phyloP scores from a whole-genome alignment of 2,329 filamentous ascomycete genomes.

The Penicillium sp. region DNA sequence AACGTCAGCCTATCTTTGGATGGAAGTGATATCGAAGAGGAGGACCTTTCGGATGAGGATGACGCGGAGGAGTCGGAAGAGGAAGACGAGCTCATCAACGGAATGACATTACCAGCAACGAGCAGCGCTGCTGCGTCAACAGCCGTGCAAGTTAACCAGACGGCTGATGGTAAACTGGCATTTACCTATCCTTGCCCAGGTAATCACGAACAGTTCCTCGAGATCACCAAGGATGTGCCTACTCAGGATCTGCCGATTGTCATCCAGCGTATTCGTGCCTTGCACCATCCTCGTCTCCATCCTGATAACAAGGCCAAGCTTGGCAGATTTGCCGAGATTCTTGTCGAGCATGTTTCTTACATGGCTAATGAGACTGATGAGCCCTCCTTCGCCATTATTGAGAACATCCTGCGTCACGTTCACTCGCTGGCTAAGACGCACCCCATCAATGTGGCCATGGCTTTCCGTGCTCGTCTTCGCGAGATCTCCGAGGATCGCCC shows the following conservation, averaged over 20 bases:
- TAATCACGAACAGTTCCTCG: constrained; percentile 71
- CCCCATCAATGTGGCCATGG: constrained; percentile 72
- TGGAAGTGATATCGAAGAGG: constrained; percentile 54
- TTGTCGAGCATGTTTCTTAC: constrained; percentile 60
- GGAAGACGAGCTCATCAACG: constrained; percentile 71
- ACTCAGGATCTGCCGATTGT: constrained; percentile 71
- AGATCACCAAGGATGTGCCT: constrained; percentile 63
- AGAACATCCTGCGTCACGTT: constrained; percentile 82
- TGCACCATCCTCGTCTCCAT: constrained; percentile 88
- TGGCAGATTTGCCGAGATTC: constrained; percentile 52
- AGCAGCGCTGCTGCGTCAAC: constrained; percentile 28
- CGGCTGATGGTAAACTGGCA: constrained; percentile 59
- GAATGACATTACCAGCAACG: constrained; percentile 53
- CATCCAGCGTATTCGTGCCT: constrained; percentile 83
- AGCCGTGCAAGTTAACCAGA: constrained; percentile 47
- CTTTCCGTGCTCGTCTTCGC: constrained; percentile 73
- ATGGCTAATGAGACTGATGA: constrained; percentile 53
- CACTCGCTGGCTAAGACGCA: constrained; percentile 91
- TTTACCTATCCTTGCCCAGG: constrained; percentile 87
- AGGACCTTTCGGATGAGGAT: constrained; percentile 55
- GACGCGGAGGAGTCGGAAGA: constrained; percentile 50
- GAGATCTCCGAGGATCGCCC: constrained; percentile 54
- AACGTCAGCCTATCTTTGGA: constrained; percentile 46
- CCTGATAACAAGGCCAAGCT: constrained; percentile 84
- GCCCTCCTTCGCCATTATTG: constrained; percentile 68